These are phyloP conservation scores for Paulownia fortunei DNA, from an alignment of 257 asterid genomes.

Conservation along the genomic window DNA sequence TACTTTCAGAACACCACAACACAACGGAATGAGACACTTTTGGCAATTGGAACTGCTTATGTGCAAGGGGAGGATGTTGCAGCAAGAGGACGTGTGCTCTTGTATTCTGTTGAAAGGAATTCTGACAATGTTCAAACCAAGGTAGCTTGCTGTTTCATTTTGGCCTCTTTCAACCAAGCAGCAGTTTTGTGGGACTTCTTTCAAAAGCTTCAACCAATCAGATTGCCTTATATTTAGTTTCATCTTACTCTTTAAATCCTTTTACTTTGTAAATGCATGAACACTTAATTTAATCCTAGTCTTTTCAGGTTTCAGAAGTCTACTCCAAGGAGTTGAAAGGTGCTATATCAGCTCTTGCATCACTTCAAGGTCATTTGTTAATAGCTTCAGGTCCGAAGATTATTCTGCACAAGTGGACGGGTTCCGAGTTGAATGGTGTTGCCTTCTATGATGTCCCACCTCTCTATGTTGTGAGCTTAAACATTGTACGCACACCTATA, in stretches of 20 bases:
- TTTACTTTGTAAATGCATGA: slow-evolving; percentile 19
- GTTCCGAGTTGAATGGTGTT: slow-evolving; percentile 86
- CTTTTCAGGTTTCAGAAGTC: slow-evolving; percentile 79
- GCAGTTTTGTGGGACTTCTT: slow-evolving; percentile 21
- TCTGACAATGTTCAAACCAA: slow-evolving; percentile 64
- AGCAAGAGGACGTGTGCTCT: slow-evolving; percentile 91
- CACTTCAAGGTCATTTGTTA: slow-evolving; percentile 94
- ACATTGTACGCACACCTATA: slow-evolving; percentile 65
- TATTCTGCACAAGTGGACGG: slow-evolving; percentile 94
- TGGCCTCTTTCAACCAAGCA: slow-evolving; percentile 17
- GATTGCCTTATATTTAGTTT: slow-evolving; percentile 23
- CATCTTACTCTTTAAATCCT: slow-evolving; percentile 11
- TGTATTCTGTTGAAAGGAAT: slow-evolving; percentile 75
- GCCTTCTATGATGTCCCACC: slow-evolving; percentile 97
- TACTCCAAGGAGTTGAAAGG: slow-evolving; percentile 97
- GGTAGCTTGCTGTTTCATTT: slow-evolving; percentile 50
- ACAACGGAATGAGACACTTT: slow-evolving; percentile 82
- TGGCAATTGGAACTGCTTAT: slow-evolving; percentile 97
- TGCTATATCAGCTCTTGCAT: slow-evolving; percentile 97
- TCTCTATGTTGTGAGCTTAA: slow-evolving; percentile 96
- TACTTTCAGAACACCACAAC: slow-evolving; percentile 73
- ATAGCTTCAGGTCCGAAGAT: slow-evolving; percentile 97
- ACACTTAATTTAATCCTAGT: slow-evolving; percentile 18
- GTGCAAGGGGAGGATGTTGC: slow-evolving; percentile 99
- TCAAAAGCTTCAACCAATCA: slow-evolving; percentile 25